Base-by-base conservation (phyloP, 768 basidiomycete species). In the Boletus subparvulus region DNA sequence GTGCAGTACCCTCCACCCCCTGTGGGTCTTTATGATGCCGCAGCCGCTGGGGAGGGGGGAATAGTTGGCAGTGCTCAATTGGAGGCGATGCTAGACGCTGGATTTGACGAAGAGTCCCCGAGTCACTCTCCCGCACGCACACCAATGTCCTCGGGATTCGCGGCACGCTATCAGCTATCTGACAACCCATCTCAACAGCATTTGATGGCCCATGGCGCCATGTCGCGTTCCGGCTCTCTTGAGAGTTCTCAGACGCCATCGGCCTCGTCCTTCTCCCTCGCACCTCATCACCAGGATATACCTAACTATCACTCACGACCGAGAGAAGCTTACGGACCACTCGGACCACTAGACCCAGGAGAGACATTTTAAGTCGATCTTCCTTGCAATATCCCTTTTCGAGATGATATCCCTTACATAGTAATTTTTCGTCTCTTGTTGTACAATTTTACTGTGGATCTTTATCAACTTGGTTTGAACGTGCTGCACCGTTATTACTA, bases 1-100 rank as follows among this genome's bases (percentile, higher is more conserved):
- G 60, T 75, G 30, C 81, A 86, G 63, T 94, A 86, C 63, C 90
- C 93, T 35, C 90, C 91, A 6, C 94, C 95, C 0, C 94, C 94
- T 12, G 78, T 85, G n/a, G 89, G 82, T 2, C 77, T 94, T 8
- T 73, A 81, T 24, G 76, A 77, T 12, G 69, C 75, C 64, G 75
- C 81, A 35, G 24, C 52, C 2, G 28, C 50, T 11, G 52, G 58
- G 6, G 61, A 64, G 63, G 50, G 72, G 28, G 69, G 75, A 46
- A 73, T 79, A 13, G 74, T 98, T 10, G 90, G 82, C 40, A 82
- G 78, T 56, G 80, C 85, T 7, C 92, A 96, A 68, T 76, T 98
- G 57, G 90, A 94, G 68, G 92, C 92, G 35, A 97, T 98, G 87
- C 78, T 98, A 55, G 92, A 98, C 65, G 77, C 77, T 58, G 95